Evolutionary conservation across 1,284 basidiomycete species (phyloP), one percentile per base, ranked within the genome.

Genomic region (Mycena citricolor): DNA sequence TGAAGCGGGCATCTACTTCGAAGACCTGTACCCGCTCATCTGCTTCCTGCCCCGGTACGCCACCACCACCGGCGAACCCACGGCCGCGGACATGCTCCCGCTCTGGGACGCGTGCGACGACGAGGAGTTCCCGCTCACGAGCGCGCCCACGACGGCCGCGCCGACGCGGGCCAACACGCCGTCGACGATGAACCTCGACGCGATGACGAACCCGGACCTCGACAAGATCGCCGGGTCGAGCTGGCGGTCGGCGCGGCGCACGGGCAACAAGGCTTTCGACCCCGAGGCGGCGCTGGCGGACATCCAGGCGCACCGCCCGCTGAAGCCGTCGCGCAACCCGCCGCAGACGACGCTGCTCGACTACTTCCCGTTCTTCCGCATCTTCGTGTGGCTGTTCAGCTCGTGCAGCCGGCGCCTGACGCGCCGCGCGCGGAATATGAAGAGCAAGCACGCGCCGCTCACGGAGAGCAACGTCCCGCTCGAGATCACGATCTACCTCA

Each of bases 391-490:
- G 4, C 54, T 76, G 40, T 56, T 61, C 40, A 60, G 55, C 17
- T 52, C 52, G 39, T 52, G 54, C n/a, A n/a, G n/a, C n/a, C n/a
- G n/a, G n/a, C n/a, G n/a, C n/a, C n/a, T n/a, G n/a, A n/a, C n/a
- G n/a, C n/a, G n/a, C n/a, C 50, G 49, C 14, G 42, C 31, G 12
- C 14, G 19, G 12, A 12, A 34, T n/a, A 70, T 66, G 51, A 71
- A 71, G 47, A 60, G 62, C 35, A 67, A 64, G 46, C 60, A 65
- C n/a, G 59, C 66, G 14, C 64, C 68, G 37, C 58, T 69, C 26
- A 66, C 79, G 11, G 79, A 83, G 51, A 81, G 78, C 44, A 81
- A 83, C 57, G 73, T 85, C 4, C 83, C 83, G 5, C 61, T 84
- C 13, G 81, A 85, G 61, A 78, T 84, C 51, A 68, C 70, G 35